phyloP scores from a whole-genome alignment of 257 asterid species.

The Jacaranda copaia region DNA sequence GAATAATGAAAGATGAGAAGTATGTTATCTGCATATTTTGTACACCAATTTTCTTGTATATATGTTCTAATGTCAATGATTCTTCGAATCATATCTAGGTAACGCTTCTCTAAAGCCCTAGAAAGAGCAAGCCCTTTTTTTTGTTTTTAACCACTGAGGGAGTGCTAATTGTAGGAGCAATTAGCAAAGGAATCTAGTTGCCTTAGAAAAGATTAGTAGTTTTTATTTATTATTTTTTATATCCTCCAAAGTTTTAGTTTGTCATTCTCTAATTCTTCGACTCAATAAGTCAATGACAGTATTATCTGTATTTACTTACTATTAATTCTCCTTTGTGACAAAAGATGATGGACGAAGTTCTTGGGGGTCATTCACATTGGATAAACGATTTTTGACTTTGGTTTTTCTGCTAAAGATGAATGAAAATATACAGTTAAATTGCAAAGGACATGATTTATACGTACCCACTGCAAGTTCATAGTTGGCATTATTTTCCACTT shows the following conservation, averaged over 20 bases:
- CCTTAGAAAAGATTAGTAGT: not conserved
- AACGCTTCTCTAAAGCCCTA: not conserved
- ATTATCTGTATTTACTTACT: constrained; percentile 8
- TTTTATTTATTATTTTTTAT: constrained; percentile 24
- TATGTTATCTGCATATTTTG: not conserved
- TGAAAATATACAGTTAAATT: constrained; percentile 72
- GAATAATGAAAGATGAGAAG: not conserved
- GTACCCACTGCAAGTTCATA: constrained; percentile 58
- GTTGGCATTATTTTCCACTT: no score
- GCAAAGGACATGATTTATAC: constrained; percentile 78
- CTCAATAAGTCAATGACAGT: constrained; percentile 1
- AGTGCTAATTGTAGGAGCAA: constrained; percentile 5
- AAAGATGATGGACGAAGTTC: constrained; percentile 64
- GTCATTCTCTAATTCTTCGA: constrained; percentile 12
- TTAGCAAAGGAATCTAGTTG: not conserved
- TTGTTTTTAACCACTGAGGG: not conserved
- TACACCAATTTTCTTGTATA: not conserved
- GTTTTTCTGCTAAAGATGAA: constrained; percentile 82
- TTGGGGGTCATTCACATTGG: constrained; percentile 71
- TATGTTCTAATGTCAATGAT: not conserved
- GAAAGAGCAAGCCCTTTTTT: not conserved
- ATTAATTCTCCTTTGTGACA: constrained; percentile 50
- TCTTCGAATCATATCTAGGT: not conserved
- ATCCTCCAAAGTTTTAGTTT: not conserved
- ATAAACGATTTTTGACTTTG: constrained; percentile 62